Base-by-base conservation (phyloP, 1,139 yeast genomes). In the Blastobotrys persicus region DNA sequence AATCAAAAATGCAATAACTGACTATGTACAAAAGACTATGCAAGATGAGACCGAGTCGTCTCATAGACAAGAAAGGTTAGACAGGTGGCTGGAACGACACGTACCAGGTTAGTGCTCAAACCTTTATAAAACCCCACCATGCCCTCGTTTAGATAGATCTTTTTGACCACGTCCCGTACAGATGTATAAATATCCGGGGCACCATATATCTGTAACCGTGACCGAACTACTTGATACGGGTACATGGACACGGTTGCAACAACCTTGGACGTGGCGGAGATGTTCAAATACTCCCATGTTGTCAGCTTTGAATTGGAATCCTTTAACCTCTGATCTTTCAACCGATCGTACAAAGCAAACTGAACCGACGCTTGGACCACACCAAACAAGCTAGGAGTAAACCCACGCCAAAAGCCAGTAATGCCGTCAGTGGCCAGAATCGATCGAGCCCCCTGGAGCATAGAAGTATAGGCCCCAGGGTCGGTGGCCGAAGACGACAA, bases 361-460 rank as follows among this genome's bases (percentile, higher is more conserved):
- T 94, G 96, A 13, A 92, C 68, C 7, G 96, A 88, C 5, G 95
- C 95, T 64, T 92, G 98, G 17, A 85, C 77, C 1, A 92, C 95
- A 55, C 88, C 91, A 48, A 91, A 73, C 50, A 91, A 62, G 4
- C 95, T 81, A 0, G 98, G 98, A 1, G 82, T 60, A 4, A 89
- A 72, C 0, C 98, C 98, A 54, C 81, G 80, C 84, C 95, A 89
- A 55, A 88, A 83, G 0, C 91, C 86, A 1, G 57, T 46, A 0
- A 83, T 32, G 0, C 98, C 97, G 65, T 89, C 96, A 1, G 73
- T 70, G 17, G 57, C 59, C 16, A 74, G 63, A 17, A 89, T 80
- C 41, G 75, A 66, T 7, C 52, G 55, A 0, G 81, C 61, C 0
- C 95, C 95, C 54, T 83, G 81, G 7, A 60, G 6, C 11, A 82